Evolutionary conservation across 2,329 filamentous ascomycete genomes (phyloP), one percentile per base, ranked within the genome.

Genomic region (Apiospora malaysiana): DNA sequence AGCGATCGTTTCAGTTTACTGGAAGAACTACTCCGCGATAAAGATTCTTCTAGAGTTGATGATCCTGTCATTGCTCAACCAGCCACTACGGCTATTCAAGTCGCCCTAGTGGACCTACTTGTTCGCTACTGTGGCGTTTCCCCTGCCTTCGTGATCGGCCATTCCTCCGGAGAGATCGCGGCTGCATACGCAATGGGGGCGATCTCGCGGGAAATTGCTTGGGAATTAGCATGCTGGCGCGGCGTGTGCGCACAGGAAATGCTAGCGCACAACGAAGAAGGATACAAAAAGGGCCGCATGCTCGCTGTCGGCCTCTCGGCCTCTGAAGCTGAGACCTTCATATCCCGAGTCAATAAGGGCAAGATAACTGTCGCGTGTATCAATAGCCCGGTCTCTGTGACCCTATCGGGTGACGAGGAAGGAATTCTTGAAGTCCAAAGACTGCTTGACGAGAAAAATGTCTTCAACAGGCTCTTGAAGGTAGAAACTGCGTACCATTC

Each of bases 151-250:
- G 77, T 79, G 16, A 75, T 79, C 7, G 80, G 81, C 25, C 80
- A 82, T 72, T 81, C 79, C 1, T 80, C 78, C 0, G 81, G 81
- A 9, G 81, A 82, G 68, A 81, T 82, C 23, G 79, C 76, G 0
- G 79, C 79, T 0, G 78, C 78, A 0, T 80, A 79, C 56, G 76
- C 78, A 3, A 74, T 74, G 10, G 76, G 77, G 0, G 68, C 71
- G 4, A 73, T 81, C 70, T 71, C 78, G 71, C 47, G 76, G 70
- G 63, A 75, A 68, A 73, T 73, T 5, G 76, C 74, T 1, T 78
- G 74, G 69, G 73, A 74, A 16, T 66, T 75, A 10, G 74, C 76
- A 1, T 78, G 74, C 65, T 68, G 76, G 27, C 74, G 77, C 27
- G 76, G 76, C 40, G 68, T 68, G 12, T 73, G 72, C 23, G 75